These are phyloP conservation scores for Saitozyma sp. DNA, from an alignment of 768 basidiomycete species.

Conservation along the genomic window DNA sequence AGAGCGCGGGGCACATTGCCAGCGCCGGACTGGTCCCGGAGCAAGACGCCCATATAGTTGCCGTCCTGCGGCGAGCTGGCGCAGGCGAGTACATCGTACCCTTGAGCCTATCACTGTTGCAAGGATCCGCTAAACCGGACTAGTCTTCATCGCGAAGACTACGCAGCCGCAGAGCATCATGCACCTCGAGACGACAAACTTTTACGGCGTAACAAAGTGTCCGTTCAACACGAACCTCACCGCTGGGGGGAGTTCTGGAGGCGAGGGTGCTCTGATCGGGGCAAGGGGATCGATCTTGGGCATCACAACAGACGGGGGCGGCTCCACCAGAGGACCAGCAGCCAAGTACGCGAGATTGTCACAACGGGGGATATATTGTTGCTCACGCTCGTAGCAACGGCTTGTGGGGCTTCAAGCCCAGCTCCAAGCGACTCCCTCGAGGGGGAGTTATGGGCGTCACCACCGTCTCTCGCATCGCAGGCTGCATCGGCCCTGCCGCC, in stretches of 20 bases:
- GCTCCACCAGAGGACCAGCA: conserved; percentile 17
- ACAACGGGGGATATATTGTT: background rate
- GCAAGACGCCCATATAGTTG: conserved; percentile 6
- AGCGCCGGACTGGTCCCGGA: background rate
- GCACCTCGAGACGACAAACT: conserved; percentile 32
- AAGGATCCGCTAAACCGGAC: background rate
- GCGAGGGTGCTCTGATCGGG: conserved; percentile 46
- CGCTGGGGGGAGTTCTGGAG: conserved; percentile 42
- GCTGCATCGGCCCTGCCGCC: conserved; percentile 19
- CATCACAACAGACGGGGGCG: conserved; percentile 28
- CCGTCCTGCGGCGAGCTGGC: conserved; percentile 10
- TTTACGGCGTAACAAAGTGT: conserved; percentile 24
- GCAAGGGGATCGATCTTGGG: conserved; percentile 34
- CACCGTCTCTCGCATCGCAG: conserved; percentile 8
- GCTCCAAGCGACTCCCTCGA: conserved; percentile 14
- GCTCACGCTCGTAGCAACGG: background rate
- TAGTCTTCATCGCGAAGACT: conserved; percentile 33
- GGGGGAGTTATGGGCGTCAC: conserved; percentile 6
- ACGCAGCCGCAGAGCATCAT: conserved; percentile 34
- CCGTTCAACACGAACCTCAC: conserved; percentile 36
- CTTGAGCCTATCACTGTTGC: background rate
- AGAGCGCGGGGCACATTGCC: conserved; percentile 1
- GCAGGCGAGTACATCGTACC: conserved; percentile 9
- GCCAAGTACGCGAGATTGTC: conserved; percentile 9
- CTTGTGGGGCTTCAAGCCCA: conserved; percentile 22